Percentiles rank a stretch among this genome's conserved stretches.
Conservation (phyloP, 2,329 filamentous ascomycete genomes). For the Eurotiales sp. region DNA sequence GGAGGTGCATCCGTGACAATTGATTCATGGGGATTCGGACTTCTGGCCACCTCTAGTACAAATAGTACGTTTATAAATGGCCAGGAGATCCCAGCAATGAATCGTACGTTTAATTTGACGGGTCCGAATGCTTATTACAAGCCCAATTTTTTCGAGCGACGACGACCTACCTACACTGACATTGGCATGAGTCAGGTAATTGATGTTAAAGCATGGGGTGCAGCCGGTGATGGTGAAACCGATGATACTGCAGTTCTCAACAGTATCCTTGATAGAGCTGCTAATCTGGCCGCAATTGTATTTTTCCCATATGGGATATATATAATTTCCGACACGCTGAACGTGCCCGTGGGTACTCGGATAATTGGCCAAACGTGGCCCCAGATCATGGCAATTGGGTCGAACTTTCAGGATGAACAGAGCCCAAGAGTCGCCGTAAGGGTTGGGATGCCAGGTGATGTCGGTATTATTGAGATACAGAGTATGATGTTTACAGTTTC, state of each 20-base stretch:
- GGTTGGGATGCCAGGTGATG: conserved; percentile 28
- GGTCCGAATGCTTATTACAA: conserved; percentile 9
- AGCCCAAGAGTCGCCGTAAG: not conserved
- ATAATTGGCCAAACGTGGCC: conserved; percentile 56
- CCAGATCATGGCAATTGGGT: conserved; percentile 30
- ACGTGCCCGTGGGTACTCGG: conserved; percentile 56
- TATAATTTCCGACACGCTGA: conserved; percentile 65
- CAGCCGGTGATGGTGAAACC: conserved; percentile 50
- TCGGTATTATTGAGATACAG: conserved; percentile 34
- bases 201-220: conserved; percentile 37
- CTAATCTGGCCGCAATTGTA: conserved; percentile 46
- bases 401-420: conserved; percentile 24
- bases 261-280: conserved; percentile 17
- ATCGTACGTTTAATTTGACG: conserved; percentile 6
- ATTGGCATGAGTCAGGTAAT: conserved; percentile 27
- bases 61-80: conserved; percentile 15
- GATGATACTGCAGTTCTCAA: conserved; percentile 35
- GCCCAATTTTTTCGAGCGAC: conserved; percentile 14
- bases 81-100: conserved; percentile 11
- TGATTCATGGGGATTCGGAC: conserved; percentile 22
- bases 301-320: conserved; percentile 76
- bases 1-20: conserved; percentile 14
- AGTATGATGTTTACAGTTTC: conserved; percentile 33
- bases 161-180: conserved; percentile 13
- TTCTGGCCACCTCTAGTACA: conserved; percentile 6